Evolutionary conservation across 2,329 filamentous ascomycete species (phyloP).

Genomic region (Claviceps sorghi): DNA sequence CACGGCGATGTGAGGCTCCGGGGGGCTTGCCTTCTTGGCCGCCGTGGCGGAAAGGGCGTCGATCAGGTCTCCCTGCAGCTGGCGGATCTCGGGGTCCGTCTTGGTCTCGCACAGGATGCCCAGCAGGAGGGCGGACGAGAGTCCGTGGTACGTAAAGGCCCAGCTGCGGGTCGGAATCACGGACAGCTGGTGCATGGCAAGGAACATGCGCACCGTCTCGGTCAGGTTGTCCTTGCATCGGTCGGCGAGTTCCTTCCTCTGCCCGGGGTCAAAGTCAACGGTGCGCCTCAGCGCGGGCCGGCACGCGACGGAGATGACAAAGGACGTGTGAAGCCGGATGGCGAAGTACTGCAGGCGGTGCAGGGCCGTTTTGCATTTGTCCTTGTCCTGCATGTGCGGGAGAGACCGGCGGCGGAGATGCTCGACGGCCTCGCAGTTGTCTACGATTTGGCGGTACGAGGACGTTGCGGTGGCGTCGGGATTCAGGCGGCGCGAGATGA

Average conservation of each 20-base stretch:
- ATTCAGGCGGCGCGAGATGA: constrained; percentile 43
- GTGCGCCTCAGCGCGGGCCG: constrained; percentile 45
- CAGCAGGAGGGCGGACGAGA: constrained; percentile 49
- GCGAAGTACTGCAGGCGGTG: constrained; percentile 50
- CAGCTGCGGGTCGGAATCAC: constrained; percentile 52
- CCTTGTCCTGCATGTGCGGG: constrained; percentile 41
- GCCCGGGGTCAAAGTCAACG: constrained; percentile 32
- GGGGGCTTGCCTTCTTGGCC: constrained; percentile 43
- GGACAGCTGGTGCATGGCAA: constrained; percentile 53
- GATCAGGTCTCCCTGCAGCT: constrained; percentile 50
- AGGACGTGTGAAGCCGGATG: constrained; percentile 49
- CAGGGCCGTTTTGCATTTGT: constrained; percentile 47
- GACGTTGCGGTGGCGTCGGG: constrained; percentile 36
- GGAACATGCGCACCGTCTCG: constrained; percentile 53
- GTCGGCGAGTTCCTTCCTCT: constrained; percentile 40
- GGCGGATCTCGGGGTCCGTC: constrained; percentile 45
- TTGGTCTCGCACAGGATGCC: constrained; percentile 50
- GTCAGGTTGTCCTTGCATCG: constrained; percentile 48
- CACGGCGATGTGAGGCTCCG: constrained; percentile 36
- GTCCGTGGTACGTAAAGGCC: constrained; percentile 53
- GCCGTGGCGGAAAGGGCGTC: constrained; percentile 48
- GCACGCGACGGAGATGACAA: constrained; percentile 50
- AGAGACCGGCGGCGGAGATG: constrained; percentile 33
- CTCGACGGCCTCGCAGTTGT: constrained; percentile 41
- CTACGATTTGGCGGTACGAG: constrained; percentile 39